A percentile compares a stretch with the other conserved stretches of the same genome.
Conservation (phyloP, 257 asterid species). For the Forsythia suspensa region DNA sequence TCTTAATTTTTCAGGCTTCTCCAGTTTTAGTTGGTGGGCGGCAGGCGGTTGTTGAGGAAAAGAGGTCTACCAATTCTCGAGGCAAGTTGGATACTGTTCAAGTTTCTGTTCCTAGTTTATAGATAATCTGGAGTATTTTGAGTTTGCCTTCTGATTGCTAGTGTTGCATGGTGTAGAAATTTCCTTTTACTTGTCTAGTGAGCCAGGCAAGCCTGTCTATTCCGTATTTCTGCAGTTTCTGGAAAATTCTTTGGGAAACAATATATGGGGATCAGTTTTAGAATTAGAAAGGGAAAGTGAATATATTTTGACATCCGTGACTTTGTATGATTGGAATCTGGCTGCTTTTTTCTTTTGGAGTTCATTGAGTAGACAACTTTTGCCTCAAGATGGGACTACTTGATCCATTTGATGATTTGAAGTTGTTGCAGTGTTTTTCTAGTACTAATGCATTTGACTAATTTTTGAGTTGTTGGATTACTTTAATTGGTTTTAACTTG, state of each 20-base stretch:
- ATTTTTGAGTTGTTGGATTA: neutral
- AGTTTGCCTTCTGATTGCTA: neutral
- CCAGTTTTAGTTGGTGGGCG: conserved; percentile 71
- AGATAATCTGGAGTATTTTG: neutral
- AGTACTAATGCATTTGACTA: neutral
- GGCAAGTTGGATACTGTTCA: conserved; percentile 44
- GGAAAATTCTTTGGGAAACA: too few species aligned
- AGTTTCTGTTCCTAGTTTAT: neutral
- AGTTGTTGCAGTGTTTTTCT: too few species aligned
- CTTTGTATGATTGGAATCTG: neutral
- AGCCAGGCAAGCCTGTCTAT: too few species aligned
- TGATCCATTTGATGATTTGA: too few species aligned
- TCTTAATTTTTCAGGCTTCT: conserved; percentile 61
- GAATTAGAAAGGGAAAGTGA: neutral
- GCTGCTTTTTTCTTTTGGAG: neutral
- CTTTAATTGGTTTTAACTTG: neutral
- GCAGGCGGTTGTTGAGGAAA: conserved; percentile 71
- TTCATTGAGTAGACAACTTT: neutral
- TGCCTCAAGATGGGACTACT: too few species aligned
- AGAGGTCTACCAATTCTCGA: conserved; percentile 85
- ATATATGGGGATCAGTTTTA: neutral
- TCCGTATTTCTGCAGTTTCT: too few species aligned
- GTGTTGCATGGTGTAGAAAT: neutral
- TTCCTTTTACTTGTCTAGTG: too few species aligned
- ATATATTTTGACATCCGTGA: neutral